Evolutionary conservation across 371 early-diverging fungal genomes (phyloP).

Genomic region (Rhizopus arrhizus): DNA sequence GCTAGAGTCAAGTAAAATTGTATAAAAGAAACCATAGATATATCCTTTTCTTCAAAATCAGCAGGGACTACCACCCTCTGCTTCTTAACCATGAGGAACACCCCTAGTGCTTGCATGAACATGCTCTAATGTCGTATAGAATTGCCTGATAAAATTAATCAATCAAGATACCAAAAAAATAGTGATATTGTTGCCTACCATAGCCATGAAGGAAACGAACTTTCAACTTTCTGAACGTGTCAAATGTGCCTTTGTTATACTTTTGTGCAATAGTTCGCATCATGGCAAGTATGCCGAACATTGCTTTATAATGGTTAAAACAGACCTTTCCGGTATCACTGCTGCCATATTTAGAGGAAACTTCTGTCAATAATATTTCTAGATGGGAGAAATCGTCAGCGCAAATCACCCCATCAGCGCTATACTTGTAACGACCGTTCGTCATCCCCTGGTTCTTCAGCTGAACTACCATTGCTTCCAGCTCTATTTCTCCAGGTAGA

Average conservation of each 20-base stretch:
- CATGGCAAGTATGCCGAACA: constrained; percentile 21
- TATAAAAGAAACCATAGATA: constrained; percentile 11
- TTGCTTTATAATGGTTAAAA: constrained; percentile 20
- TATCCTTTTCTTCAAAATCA: constrained; percentile 20
- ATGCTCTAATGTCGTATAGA: constrained; percentile 9
- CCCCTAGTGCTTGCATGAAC: constrained; percentile 14
- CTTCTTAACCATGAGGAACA: constrained; percentile 20
- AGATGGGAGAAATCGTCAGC: constrained; percentile 3
- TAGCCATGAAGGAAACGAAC: constrained; percentile 15
- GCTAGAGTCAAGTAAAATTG: constrained; percentile 18
- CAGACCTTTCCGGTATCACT: constrained; percentile 16
- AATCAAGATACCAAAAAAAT: constrained; percentile 14
- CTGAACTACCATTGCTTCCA: neutral
- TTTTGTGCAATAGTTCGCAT: constrained; percentile 12
- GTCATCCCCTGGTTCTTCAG: neutral
- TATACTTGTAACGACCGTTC: constrained; percentile 5
- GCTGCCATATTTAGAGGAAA: constrained; percentile 13
- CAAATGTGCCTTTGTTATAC: constrained; percentile 12
- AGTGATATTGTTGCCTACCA: constrained; percentile 12
- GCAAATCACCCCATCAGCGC: constrained; percentile 5
- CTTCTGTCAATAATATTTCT: constrained; percentile 19
- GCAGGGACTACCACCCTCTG: constrained; percentile 15
- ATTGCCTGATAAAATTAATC: constrained; percentile 13
- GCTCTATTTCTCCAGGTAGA: neutral
- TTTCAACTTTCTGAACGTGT: constrained; percentile 14